Percentiles rank a stretch among this genome's conserved stretches.
Conservation (phyloP, 2,329 filamentous ascomycete species). For the Furcasterigmium sp. region DNA sequence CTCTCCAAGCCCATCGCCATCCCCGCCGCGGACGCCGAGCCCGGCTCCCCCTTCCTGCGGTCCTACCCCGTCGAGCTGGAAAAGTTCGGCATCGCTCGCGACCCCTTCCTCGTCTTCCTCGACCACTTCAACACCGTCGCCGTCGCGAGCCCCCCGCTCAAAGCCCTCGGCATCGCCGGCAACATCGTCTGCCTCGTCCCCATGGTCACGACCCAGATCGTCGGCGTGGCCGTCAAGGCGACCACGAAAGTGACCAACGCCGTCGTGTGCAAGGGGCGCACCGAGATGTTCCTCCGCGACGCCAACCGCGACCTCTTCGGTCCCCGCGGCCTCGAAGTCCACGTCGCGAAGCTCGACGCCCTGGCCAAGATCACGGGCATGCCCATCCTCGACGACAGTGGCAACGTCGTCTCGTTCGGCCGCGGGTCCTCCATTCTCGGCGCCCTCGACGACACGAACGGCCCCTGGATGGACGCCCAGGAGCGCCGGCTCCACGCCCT, state of each 20-base stretch:
- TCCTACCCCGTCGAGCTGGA: constrained; percentile 12
- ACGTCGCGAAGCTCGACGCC: constrained; percentile 13
- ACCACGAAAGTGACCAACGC: constrained; percentile 6
- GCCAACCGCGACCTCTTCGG: constrained; percentile 11
- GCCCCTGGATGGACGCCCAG: constrained; percentile 7
- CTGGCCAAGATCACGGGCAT: constrained; percentile 12
- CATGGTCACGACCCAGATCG: constrained; percentile 12
- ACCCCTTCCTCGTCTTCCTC: constrained; percentile 12
- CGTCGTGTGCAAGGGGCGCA: constrained; percentile 12
- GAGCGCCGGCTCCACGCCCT: constrained; percentile 10
- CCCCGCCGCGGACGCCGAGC: constrained; percentile 10
- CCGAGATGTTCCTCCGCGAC: constrained; percentile 10
- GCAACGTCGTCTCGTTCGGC: constrained; percentile 7
- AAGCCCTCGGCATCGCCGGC: constrained; percentile 11
- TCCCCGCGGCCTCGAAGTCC: constrained; percentile 8
- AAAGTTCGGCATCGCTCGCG: constrained; percentile 7
- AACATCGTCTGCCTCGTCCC: constrained; percentile 13
- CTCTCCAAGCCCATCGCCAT: constrained; percentile 12
- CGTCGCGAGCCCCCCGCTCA: constrained; percentile 13
- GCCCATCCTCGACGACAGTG: constrained; percentile 11
- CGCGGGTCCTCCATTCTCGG: constrained; percentile 4
- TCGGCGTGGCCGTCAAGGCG: constrained; percentile 6
- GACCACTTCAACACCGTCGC: constrained; percentile 13
- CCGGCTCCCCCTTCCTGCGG: constrained; percentile 14
- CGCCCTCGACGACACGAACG: constrained; percentile 7